Base-by-base conservation (phyloP, 179 eudicot species). In the Drosera spatulata region DNA sequence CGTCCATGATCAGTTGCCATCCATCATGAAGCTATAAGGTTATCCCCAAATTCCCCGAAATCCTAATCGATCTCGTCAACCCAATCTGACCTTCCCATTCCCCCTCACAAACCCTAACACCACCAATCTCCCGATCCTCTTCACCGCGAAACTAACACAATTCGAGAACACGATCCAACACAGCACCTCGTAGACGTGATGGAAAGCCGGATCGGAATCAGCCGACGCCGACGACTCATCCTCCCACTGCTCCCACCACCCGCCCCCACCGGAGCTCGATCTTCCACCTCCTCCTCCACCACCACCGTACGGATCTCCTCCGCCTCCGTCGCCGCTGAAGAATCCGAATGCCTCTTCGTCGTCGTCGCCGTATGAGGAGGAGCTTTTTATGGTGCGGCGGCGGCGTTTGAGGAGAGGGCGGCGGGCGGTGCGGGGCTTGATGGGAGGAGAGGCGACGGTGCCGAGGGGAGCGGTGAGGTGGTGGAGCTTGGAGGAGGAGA, bases 111-210 rank as follows among this genome's bases (percentile, higher is more conserved):
- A 4, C 39, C 69, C 74, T 59, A 69, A 79, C 2, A 77, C 66
- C 40, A 74, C 65, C 58, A 75, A 63, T 45, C 85, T 68, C 46
- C 75, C 66, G 45, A 83, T 74, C 69, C 70, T 83, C 62, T 83
- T 79, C 40, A 79, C 69, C 42, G 94, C 84, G 50, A 83, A 88
- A 66, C 73, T 86, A 79, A 88, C 70, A 73, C 90, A 88, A 75
- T 85, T 85, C 2, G 90, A 79, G 64, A 83, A 72, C 5, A 77
- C 85, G 45, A 85, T 77, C 89, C 88, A 87, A 51, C 82, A 75
- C 38, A 87, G 64, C 33, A 87, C 82, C 69, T 74, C 82, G 37
- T 79, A 87, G 0, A 87, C 89, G 13, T 80, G 72, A 75, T 87
- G 85, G 58, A 85, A 87, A 2, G 87, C 93, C 55, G 89, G 89